Base-by-base conservation (phyloP, 1,284 basidiomycete genomes). In the Cutaneotrichosporon mucoides region DNA sequence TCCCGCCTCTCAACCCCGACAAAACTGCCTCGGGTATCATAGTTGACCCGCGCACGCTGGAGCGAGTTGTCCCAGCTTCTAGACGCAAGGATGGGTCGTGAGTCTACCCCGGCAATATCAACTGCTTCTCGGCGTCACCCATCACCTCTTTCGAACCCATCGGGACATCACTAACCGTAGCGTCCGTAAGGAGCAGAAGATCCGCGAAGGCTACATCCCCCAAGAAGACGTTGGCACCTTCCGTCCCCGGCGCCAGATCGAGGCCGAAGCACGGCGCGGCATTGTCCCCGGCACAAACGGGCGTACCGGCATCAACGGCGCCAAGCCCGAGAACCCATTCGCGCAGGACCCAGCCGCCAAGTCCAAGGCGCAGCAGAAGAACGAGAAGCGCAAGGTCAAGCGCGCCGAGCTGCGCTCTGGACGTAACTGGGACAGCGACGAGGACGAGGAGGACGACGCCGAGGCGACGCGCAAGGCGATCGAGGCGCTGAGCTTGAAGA, bases 171-270 rank as follows among this genome's bases (percentile, higher is more conserved):
- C 55, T 53, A 48, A 56, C 35, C 12, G 4, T 48, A 96, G 93
- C 49, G 77, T 91, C 24, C 87, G 94, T 59, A 96, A 94, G 77
- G 85, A 96, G 75, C 81, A 89, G 63, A 94, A 88, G 80, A 88
- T 98, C 66, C 84, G 92, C 38, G 92, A 92, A 0, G 94, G 94
- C 1, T 98, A 87, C 78, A 95, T 92, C 1, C 94, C 94, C 0
- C 90, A 92, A 74, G 94, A 98, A 76, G 94, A 98, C 79, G 84
- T 96, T 11, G 82, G 83, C 38, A 85, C 86, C 43, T 98, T 94
- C 77, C 84, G 91, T 49, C 85, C 88, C 24, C 82, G 85, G 48
- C 84, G 86, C 41, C 88, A 91, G 74, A 79, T 83, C 50, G 85
- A 87, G 68, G 83, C 86, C 76, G 89, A 92, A 36, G 49, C 79